A percentile compares a stretch with the other conserved stretches of the same genome.
Evolutionary conservation across 768 basidiomycete genomes (phyloP).

Genomic region (Phaeotremella skinneri): DNA sequence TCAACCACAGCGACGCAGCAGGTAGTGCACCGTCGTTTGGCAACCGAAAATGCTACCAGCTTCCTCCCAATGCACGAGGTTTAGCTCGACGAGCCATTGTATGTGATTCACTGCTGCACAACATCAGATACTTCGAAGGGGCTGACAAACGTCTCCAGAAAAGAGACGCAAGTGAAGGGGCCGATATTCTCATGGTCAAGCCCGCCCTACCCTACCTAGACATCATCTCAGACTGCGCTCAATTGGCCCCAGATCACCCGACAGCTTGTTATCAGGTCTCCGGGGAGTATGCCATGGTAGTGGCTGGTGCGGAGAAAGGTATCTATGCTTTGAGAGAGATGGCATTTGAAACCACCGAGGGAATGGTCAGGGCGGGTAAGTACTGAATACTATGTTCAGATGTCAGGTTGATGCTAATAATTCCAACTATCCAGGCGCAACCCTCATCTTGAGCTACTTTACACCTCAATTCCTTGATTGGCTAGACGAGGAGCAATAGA

Average conservation of each 20-base stretch:
- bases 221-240: slow-evolving; percentile 82
- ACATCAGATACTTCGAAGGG: slow-evolving; percentile 2
- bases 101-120: slow-evolving; percentile 48
- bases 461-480: slow-evolving; percentile 89
- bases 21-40: slow-evolving; percentile 94
- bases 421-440: slow-evolving; percentile 63
- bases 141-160: slow-evolving; percentile 56
- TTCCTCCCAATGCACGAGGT: slow-evolving; percentile 82
- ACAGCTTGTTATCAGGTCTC: slow-evolving; percentile 93
- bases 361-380: slow-evolving; percentile 87
- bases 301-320: slow-evolving; percentile 86
- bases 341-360: slow-evolving; percentile 90
- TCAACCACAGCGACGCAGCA: slow-evolving; percentile 75
- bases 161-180: slow-evolving; percentile 85
- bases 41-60: slow-evolving; percentile 95
- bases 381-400: slow-evolving; percentile 16
- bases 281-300: slow-evolving; percentile 96
- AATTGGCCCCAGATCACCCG: slow-evolving; percentile 79
- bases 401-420: background rate
- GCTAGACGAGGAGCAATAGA: slow-evolving; percentile 41
- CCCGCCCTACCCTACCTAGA: slow-evolving; percentile 95
- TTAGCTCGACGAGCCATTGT: slow-evolving; percentile 92
- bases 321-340: slow-evolving; percentile 88
- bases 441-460: slow-evolving; percentile 89
- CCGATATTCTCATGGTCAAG: slow-evolving; percentile 99